Base-by-base conservation (phyloP, 768 basidiomycete species). In the Imleria badia region DNA sequence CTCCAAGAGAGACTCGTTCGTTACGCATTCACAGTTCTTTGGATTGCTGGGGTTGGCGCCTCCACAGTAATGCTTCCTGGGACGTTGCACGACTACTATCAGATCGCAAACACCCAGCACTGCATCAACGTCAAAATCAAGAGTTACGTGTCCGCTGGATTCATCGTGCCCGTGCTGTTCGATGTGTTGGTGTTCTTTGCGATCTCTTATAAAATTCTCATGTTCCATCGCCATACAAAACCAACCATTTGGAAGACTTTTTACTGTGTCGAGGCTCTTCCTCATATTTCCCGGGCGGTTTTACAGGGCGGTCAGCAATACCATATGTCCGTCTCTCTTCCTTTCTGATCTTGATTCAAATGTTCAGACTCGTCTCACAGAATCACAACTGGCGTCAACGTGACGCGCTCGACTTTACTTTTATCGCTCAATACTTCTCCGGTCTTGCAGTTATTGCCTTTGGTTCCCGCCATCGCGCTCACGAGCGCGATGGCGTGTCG, bases 241-340 rank as follows among this genome's bases (percentile, higher is more conserved):
- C 31, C 56, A 2, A 52, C 31, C 35, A 40, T 30, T 29, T 54
- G 69, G 48, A 63, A 48, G 51, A 23, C 55, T 3, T 66, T 69
- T 51, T 57, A 67, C 17, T 47, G 42, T 15, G 64, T 60, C 6
- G 41, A 64, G 5, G 46, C 67, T 12, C 64, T 76, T 20, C 73
- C 73, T 34, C 57, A 38, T 34, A 51, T 77, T 45, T 71, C 74
- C 5, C 61, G 53, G 41, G 68, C 68, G 12, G 20, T 77, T 7
- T 51, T 78, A 13, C 61, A 66, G n/a, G 72, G 72, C 26, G 75
- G 76, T 15, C 73, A 76, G 49, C 61, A 62, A 22, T 77, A 76
- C 53, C 75, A 76, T 53, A 35, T 71, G 76, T 74, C 57, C 36
- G 70, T 42, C 34, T 33, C 14, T 40, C 36, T 33, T n/a, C 23